Evolutionary conservation across 2,329 filamentous ascomycete species (phyloP).

Genomic region (Thyridium curvatum): DNA sequence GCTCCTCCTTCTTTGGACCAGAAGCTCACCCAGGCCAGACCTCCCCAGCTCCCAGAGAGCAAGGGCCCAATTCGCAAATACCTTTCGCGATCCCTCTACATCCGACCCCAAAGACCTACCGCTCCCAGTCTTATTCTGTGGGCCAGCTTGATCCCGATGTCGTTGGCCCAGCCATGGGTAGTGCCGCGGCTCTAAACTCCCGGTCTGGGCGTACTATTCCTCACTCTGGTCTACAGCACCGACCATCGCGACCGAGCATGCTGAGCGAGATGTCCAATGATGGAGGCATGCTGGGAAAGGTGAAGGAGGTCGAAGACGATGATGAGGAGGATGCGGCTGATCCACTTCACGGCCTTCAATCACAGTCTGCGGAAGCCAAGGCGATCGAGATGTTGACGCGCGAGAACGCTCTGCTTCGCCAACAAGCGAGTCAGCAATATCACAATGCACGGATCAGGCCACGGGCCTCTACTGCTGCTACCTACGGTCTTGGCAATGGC

Average conservation of each 20-base stretch:
- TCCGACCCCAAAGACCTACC: slow-evolving; percentile 85
- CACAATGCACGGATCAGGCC: slow-evolving; percentile 49
- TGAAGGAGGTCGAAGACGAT: slow-evolving; percentile 65
- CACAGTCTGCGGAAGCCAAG: slow-evolving; percentile 50
- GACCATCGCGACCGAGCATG: slow-evolving; percentile 73
- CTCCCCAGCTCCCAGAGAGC: slow-evolving; percentile 45
- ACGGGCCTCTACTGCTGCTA: slow-evolving; percentile 48
- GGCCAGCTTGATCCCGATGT: slow-evolving; percentile 74
- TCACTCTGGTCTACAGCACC: slow-evolving; percentile 68
- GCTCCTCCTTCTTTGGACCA: slow-evolving; percentile 41
- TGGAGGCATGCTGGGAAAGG: slow-evolving; percentile 55
- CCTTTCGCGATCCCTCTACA: slow-evolving; percentile 85
- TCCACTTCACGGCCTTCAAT: slow-evolving; percentile 25
- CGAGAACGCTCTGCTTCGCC: slow-evolving; percentile 57
- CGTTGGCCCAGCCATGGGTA: slow-evolving; percentile 31
- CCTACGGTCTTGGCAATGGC: slow-evolving; percentile 47
- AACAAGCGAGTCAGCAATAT: slow-evolving; percentile 45
- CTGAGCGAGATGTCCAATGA: slow-evolving; percentile 66
- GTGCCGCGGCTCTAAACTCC: slow-evolving; percentile 42
- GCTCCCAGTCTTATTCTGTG: slow-evolving; percentile 95
- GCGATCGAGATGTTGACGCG: slow-evolving; percentile 56
- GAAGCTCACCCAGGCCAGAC: slow-evolving; percentile 40
- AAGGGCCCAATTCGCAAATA: slow-evolving; percentile 57
- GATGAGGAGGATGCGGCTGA: slow-evolving; percentile 53
- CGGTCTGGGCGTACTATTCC: slow-evolving; percentile 42